A percentile compares a stretch with the other conserved stretches of the same genome.
Conservation (phyloP, 306 rosid genomes). For the Sechiopsis laciniata region DNA sequence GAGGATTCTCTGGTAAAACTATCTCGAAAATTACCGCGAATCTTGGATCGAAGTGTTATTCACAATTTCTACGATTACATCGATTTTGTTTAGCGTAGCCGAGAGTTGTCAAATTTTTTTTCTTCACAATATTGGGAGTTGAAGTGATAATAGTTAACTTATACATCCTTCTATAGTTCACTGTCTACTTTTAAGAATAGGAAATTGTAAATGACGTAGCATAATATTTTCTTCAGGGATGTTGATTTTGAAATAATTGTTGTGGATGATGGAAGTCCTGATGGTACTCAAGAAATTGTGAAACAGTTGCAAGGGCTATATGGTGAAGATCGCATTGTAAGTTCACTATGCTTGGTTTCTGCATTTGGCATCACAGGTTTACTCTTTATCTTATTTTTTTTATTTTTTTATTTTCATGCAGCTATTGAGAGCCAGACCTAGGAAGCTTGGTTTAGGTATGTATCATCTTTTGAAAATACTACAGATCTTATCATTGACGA, state of each 20-base stretch:
- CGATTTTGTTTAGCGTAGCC: neutral
- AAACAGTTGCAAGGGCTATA: conserved; percentile 76
- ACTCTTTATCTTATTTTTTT: neutral
- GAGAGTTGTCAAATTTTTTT: neutral
- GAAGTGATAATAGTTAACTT: neutral
- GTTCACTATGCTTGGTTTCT: conserved; percentile 25
- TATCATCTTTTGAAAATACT: conserved; percentile 1
- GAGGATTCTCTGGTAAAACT: neutral
- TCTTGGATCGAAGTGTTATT: neutral
- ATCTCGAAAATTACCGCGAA: neutral
- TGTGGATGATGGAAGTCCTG: conserved; percentile 97
- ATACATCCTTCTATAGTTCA: neutral
- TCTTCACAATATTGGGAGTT: neutral
- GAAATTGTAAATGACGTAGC: neutral
- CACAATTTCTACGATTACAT: neutral
- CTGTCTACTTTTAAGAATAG: neutral
- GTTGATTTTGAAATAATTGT: conserved; percentile 79
- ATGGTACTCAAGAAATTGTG: conserved; percentile 84
- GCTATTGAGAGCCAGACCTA: conserved; percentile 82
- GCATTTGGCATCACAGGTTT: neutral
- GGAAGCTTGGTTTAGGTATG: conserved; percentile 87
- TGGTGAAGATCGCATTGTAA: conserved; percentile 83
- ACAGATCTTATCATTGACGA: conserved; percentile 26
- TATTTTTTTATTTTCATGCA: conserved; percentile 25
- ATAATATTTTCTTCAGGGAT: conserved; percentile 38